Evolutionary conservation across 805 yeast genomes (phyloP).

Genomic region (Spathaspora hagerdaliae): DNA sequence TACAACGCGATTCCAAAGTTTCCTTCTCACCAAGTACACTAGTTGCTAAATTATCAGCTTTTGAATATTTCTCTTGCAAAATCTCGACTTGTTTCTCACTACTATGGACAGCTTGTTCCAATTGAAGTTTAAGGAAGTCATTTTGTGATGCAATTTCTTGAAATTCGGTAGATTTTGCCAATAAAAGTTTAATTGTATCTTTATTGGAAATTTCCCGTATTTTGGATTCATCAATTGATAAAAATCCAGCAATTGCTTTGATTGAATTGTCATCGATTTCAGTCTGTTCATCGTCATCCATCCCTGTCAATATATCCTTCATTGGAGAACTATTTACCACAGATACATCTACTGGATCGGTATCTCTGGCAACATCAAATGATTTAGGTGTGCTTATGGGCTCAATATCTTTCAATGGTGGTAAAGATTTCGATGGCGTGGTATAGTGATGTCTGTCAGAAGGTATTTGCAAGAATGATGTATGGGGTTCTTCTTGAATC

Average conservation of each 20-base stretch:
- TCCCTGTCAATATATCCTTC: constrained; percentile 3
- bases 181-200: constrained; percentile 15
- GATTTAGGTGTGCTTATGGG: constrained; percentile 37
- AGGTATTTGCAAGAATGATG: constrained; percentile 7
- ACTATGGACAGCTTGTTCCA: constrained; percentile 20
- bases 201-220: constrained; percentile 6
- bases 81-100: constrained; percentile 14
- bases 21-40: constrained; percentile 15
- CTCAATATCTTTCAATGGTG: constrained; percentile 41
- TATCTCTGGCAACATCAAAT: constrained; percentile 37
- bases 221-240: constrained; percentile 20
- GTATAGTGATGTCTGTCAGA: constrained; percentile 17
- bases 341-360: constrained; percentile 2
- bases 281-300: constrained; percentile 1
- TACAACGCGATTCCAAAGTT: constrained; percentile 6
- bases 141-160: constrained; percentile 27
- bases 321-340: constrained; percentile 12
- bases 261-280: constrained; percentile 14
- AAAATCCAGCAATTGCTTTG: constrained; percentile 21
- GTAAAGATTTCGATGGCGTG: constrained; percentile 39
- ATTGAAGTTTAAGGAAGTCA: constrained; percentile 30
- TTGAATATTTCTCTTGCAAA: constrained; percentile 16
- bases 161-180: constrained; percentile 22
- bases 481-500: constrained; percentile 8
- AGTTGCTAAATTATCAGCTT: constrained; percentile 18